Base-by-base conservation (phyloP, 208 protist genomes). In the Crithidia mellificae region DNA sequence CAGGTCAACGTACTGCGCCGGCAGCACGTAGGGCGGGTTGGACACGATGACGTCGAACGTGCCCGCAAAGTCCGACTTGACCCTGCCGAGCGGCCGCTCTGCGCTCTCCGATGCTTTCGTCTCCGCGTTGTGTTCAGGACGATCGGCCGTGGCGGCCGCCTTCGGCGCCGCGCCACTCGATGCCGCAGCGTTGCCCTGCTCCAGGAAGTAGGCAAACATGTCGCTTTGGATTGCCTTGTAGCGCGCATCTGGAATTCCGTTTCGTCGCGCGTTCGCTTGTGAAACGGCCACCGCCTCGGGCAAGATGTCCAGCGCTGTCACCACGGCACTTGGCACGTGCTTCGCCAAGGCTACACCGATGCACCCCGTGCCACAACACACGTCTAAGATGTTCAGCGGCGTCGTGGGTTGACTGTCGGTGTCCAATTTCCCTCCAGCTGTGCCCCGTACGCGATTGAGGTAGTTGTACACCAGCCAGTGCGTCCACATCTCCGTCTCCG, bases 401-500 rank as follows among this genome's bases (percentile, higher is more conserved):
- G 46, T 5, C 0, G 0, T 39, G 15, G 22, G 9, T 3, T 8
- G 22, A 14, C 22, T 15, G 22, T 27, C 34, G 8, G 36, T 41
- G 8, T n/a, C n/a, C n/a, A 14, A 34, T 34, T 39, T 49, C 3
- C 22, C n/a, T 25, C 27, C 24, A 15, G 29, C n/a, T 38, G 38
- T 36, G 30, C 24, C 15, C 25, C 51, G 55, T 32, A 63, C 47
- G 52, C 46, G 65, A 24, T 29, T 39, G 8, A 95, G 69, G 59
- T 87, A 55, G 27, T 73, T 55, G 24, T 81, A 63, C 9, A 91
- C 77, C 30, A 92, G 41, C 89, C 87, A 96, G 63, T 94, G 88
- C 4, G 81, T 85, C 91, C 88, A 94, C 87, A 92, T 86, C 75
- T 96, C 88, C 34, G 91, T 96, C 74, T 96, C 88, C 2, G 88